Conservation (phyloP, 225 moss, liverwort and hornwort species). For the Pleurozium schreberi region DNA sequence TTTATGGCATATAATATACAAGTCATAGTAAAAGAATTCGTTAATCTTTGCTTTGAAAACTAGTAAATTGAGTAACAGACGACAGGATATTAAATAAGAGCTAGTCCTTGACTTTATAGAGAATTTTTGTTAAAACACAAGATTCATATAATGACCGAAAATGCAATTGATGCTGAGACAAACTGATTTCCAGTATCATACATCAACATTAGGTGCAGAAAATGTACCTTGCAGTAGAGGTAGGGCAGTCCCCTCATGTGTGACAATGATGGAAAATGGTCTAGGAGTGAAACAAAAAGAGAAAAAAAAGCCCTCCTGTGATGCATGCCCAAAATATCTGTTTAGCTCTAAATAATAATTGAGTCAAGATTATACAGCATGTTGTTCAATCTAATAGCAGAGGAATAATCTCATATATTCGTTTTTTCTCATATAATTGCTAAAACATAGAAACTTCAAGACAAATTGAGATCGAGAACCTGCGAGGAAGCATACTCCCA, state of each 20-base stretch:
- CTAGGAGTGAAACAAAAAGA: constrained; percentile 26
- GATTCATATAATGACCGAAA: not conserved
- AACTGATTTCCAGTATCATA: not conserved
- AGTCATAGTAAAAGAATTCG: too few relatives aligned
- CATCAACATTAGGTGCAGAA: not conserved
- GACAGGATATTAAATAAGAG: not conserved
- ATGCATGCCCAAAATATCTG: not conserved
- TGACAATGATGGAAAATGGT: constrained; percentile 24
- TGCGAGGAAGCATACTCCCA: not conserved
- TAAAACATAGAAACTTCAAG: not conserved
- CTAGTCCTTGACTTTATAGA: too few relatives aligned
- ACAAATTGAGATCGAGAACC: not conserved
- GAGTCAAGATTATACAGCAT: not conserved
- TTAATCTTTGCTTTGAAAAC: not conserved
- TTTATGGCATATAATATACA: not conserved
- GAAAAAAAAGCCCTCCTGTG: constrained; percentile 32
- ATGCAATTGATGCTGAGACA: not conserved
- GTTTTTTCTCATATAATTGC: not conserved
- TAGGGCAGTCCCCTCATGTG: constrained; percentile 26
- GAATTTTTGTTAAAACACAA: not conserved
- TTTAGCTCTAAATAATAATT: not conserved
- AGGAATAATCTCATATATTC: not conserved
- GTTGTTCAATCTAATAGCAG: not conserved
- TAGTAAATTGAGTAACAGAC: too few relatives aligned
- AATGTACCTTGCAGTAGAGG: constrained; percentile 32